A percentile compares a stretch with the other conserved stretches of the same genome.
Conservation (phyloP, 2,329 filamentous ascomycete species). For the Verticillium nubilum region DNA sequence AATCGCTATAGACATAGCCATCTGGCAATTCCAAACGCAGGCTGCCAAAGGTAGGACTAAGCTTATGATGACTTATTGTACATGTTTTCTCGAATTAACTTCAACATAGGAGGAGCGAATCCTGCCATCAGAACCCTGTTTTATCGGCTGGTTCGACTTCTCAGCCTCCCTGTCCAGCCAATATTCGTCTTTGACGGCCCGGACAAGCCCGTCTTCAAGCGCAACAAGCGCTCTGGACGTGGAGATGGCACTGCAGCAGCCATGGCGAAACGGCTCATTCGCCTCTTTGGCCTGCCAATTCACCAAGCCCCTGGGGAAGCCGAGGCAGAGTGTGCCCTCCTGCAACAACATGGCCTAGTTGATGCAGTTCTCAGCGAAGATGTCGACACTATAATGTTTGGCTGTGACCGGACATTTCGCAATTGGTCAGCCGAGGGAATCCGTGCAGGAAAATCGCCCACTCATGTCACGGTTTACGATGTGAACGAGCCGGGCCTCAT, state of each 20-base stretch:
- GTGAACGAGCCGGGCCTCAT: conserved; percentile 45
- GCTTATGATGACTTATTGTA: neutral
- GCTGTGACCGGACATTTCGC: conserved; percentile 70
- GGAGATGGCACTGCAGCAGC: conserved; percentile 64
- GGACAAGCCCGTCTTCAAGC: conserved; percentile 80
- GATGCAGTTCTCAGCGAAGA: conserved; percentile 95
- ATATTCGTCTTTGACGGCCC: conserved; percentile 89
- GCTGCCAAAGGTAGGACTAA: conserved; percentile 58
- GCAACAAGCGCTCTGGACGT: conserved; percentile 68
- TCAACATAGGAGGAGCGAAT: conserved; percentile 65
- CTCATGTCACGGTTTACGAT: conserved; percentile 81
- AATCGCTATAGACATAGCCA: conserved; percentile 88
- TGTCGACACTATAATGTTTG: conserved; percentile 97
- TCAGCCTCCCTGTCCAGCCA: conserved; percentile 73
- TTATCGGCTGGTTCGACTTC: conserved; percentile 76
- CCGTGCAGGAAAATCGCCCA: conserved; percentile 62
- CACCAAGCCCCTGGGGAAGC: conserved; percentile 92
- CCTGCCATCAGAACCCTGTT: conserved; percentile 89
- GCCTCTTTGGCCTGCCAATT: conserved; percentile 75
- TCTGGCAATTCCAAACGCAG: conserved; percentile 95
- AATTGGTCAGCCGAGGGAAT: conserved; percentile 75
- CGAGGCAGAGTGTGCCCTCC: conserved; percentile 87
- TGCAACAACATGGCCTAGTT: conserved; percentile 77
- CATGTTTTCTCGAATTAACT: conserved; percentile 4
- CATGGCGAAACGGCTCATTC: conserved; percentile 77